Evolutionary conservation across 768 basidiomycete genomes (phyloP).

Genomic region (Boletus bicolor): DNA sequence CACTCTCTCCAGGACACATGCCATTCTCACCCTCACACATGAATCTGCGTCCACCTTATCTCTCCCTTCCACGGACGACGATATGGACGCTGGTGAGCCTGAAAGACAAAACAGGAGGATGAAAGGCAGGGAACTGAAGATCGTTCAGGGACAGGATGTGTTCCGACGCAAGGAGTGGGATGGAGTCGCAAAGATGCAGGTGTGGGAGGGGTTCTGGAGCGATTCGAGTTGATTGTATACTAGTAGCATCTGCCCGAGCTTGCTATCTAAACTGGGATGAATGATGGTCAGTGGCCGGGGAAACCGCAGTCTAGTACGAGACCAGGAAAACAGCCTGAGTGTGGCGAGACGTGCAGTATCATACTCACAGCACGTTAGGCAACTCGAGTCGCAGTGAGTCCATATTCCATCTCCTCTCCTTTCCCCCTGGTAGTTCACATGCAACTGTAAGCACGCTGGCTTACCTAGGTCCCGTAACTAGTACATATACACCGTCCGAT

Average conservation of each 20-base stretch:
- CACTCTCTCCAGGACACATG: slow-evolving; percentile 72
- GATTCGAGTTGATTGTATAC: neutral
- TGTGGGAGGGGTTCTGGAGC: slow-evolving; percentile 37
- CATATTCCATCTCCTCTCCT: too few relatives aligned
- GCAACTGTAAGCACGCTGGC: too few relatives aligned
- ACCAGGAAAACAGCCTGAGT: too few relatives aligned
- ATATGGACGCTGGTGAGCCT: slow-evolving; percentile 61
- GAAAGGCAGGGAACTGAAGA: slow-evolving; percentile 79
- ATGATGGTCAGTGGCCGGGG: neutral
- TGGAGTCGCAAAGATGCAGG: slow-evolving; percentile 28
- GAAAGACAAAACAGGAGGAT: slow-evolving; percentile 68
- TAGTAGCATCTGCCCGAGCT: neutral
- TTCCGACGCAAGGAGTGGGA: slow-evolving; percentile 46
- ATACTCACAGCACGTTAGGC: too few relatives aligned
- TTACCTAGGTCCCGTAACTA: too few relatives aligned
- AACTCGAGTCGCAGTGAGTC: too few relatives aligned
- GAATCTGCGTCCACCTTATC: slow-evolving; percentile 40
- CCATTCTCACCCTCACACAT: slow-evolving; percentile 64
- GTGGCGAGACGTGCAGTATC: too few relatives aligned
- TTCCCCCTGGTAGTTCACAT: too few relatives aligned
- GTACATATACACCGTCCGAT: too few relatives aligned
- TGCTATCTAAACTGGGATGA: neutral
- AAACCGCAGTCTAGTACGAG: neutral
- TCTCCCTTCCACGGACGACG: slow-evolving; percentile 74
- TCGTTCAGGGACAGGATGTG: slow-evolving; percentile 75